Evolutionary conservation across 2,329 filamentous ascomycete species (phyloP).

Genomic region (Emericellopsis atlantica): DNA sequence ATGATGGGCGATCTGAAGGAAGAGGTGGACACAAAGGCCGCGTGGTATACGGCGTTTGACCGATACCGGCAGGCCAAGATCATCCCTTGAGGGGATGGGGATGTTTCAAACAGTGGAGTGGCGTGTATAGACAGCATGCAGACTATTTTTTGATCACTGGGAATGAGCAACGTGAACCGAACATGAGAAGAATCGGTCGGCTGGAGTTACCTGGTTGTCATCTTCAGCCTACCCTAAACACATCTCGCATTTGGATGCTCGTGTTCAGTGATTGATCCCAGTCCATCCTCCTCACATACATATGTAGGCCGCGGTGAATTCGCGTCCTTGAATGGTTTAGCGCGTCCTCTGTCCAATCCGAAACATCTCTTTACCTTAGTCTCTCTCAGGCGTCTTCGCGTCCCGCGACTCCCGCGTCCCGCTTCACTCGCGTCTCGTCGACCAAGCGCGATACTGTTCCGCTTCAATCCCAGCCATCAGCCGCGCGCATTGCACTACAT

Average conservation of each 20-base stretch:
- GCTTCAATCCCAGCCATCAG: neutral
- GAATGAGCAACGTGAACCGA: no score
- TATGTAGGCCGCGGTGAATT: neutral
- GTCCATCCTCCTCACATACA: no score
- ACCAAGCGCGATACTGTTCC: no score
- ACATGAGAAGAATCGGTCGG: no score
- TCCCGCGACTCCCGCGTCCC: neutral
- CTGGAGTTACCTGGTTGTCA: no score
- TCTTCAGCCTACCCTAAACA: no score
- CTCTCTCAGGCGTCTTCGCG: neutral
- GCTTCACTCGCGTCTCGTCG: neutral
- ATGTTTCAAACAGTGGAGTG: no score
- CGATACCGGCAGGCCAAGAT: constrained; percentile 18
- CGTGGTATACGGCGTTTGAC: constrained; percentile 19
- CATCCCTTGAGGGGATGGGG: constrained; percentile 9
- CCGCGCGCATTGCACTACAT: neutral
- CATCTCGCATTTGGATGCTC: no score
- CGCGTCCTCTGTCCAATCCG: neutral
- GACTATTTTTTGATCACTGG: no score
- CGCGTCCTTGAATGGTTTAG: neutral
- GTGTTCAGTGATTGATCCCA: no score
- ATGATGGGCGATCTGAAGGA: constrained; percentile 16
- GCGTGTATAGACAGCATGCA: no score
- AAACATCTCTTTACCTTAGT: neutral
- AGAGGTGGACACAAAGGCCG: constrained; percentile 13